Evolutionary conservation across 2,329 filamentous ascomycete species (phyloP).

Genomic region (Hysterium pulicare): DNA sequence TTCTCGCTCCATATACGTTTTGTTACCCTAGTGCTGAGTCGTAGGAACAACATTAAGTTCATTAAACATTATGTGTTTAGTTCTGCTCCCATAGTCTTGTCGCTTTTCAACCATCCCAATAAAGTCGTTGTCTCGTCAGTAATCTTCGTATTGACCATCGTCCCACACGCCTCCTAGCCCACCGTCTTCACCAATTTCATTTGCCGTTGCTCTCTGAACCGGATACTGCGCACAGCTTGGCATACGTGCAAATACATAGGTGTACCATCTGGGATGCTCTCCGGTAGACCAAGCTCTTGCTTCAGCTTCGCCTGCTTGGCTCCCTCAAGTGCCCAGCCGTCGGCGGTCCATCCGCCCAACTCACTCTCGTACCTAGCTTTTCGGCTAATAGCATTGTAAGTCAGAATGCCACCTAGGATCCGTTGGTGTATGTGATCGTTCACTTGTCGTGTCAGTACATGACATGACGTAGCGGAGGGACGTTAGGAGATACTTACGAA

Average conservation of each 20-base stretch:
- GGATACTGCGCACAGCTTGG: background rate
- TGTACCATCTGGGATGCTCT: background rate
- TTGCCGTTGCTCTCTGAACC: no score
- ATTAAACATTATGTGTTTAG: no score
- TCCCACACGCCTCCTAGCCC: no score
- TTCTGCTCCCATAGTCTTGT: no score
- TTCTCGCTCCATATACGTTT: no score
- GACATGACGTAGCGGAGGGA: no score
- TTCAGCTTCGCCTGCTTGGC: background rate
- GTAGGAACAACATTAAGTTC: no score
- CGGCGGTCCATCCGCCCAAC: background rate
- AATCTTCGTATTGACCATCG: no score
- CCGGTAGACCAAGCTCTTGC: background rate
- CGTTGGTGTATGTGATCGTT: background rate
- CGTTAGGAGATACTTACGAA: conserved; percentile 2
- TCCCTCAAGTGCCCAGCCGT: background rate
- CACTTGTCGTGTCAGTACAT: background rate
- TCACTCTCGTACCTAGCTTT: background rate
- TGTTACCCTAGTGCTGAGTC: no score
- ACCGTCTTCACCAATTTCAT: no score
- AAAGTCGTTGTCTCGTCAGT: no score
- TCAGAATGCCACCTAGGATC: background rate
- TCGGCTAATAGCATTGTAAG: background rate
- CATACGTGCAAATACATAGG: background rate
- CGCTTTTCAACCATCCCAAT: no score